These are phyloP conservation scores for Monosporozyma siamensis DNA, from an alignment of 805 yeast genomes.

Conservation along the genomic window DNA sequence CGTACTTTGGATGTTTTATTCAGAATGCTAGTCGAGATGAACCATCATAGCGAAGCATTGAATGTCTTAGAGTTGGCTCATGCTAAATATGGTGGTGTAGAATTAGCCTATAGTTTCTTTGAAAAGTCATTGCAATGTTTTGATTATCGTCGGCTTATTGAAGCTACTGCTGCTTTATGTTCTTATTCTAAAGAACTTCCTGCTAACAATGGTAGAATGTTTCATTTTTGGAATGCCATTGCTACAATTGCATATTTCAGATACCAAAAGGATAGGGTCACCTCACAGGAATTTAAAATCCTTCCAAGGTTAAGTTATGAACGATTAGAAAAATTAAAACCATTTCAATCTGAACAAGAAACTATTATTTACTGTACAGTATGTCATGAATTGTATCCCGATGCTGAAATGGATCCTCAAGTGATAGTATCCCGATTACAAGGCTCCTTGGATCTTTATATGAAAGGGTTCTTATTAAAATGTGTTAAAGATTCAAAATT, in stretches of 20 bases:
- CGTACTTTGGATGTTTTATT: slow-evolving; percentile 42
- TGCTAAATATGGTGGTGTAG: slow-evolving; percentile 45
- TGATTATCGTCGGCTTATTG: slow-evolving; percentile 46
- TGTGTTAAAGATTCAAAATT: slow-evolving; percentile 38
- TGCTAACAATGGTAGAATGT: slow-evolving; percentile 24
- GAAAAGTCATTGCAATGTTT: slow-evolving; percentile 38
- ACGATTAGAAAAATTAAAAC: slow-evolving; percentile 42
- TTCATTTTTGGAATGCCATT: slow-evolving; percentile 49
- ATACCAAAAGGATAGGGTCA: slow-evolving; percentile 30
- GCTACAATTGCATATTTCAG: slow-evolving; percentile 35
- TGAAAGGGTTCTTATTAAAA: slow-evolving; percentile 46
- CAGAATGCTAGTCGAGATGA: slow-evolving; percentile 36
- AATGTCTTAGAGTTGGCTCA: slow-evolving; percentile 49
- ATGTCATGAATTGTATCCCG: slow-evolving; percentile 28
- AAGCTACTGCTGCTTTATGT: slow-evolving; percentile 36
- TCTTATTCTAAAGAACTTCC: slow-evolving; percentile 17
- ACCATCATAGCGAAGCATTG: slow-evolving; percentile 33
- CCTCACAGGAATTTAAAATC: slow-evolving; percentile 40
- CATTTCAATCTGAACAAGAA: slow-evolving; percentile 55
- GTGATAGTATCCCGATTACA: slow-evolving; percentile 26
- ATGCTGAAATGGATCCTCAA: slow-evolving; percentile 25
- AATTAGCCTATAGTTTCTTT: slow-evolving; percentile 49
- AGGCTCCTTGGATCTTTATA: slow-evolving; percentile 46
- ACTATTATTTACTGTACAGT: slow-evolving; percentile 49
- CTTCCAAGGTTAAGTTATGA: slow-evolving; percentile 55